Conservation (phyloP, 768 basidiomycete genomes). For the Pholiota molesta region DNA sequence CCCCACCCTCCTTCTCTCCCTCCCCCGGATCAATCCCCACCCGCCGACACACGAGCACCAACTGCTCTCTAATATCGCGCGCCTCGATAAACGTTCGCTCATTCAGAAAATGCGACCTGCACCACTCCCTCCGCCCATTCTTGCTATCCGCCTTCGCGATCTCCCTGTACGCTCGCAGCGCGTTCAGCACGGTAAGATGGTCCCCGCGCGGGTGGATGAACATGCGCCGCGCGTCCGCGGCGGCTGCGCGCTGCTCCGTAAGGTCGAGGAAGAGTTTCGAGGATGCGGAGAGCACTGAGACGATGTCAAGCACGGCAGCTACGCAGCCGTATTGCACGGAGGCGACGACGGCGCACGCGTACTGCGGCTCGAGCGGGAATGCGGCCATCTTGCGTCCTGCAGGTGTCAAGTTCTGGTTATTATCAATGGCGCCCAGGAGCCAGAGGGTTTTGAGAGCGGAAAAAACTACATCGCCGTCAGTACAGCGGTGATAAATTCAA, state of each 20-base stretch:
- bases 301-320: conserved; percentile 78
- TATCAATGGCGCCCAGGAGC: conserved; percentile 78
- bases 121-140: conserved; percentile 70
- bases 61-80: conserved; percentile 76
- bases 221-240: conserved; percentile 69
- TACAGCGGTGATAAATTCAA: neutral
- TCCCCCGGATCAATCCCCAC: conserved; percentile 60
- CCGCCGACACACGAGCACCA: conserved; percentile 65
- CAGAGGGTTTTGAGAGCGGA: conserved; percentile 74
- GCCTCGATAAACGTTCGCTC: conserved; percentile 81
- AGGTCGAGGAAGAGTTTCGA: conserved; percentile 83
- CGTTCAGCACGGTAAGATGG: conserved; percentile 88
- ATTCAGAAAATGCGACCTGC: conserved; percentile 80
- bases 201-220: conserved; percentile 89
- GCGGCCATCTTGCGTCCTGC: conserved; percentile 83
- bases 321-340: conserved; percentile 76
- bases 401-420: conserved; percentile 63
- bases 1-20: conserved; percentile 50
- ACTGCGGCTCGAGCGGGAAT: conserved; percentile 91
- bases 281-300: conserved; percentile 81
- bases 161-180: conserved; percentile 80
- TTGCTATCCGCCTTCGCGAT: conserved; percentile 52
- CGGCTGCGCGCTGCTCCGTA: conserved; percentile 72
- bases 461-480: conserved; percentile 40
- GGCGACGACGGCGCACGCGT: conserved; percentile 78